Percentiles rank a stretch among this genome's conserved stretches.
phyloP scores from a whole-genome alignment of 305 asterid species.

The Fraxinus paxiana region DNA sequence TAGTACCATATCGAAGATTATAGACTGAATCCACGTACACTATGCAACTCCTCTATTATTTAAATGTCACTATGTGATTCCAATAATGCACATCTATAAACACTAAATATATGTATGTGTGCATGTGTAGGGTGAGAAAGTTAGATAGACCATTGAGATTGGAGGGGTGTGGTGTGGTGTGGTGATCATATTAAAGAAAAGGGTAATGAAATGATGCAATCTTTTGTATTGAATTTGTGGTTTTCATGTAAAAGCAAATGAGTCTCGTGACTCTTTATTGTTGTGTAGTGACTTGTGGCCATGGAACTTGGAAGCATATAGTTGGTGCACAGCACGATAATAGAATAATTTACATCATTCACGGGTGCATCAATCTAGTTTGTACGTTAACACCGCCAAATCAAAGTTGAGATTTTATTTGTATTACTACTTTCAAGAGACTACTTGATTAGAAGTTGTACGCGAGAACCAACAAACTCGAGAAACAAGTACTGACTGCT shows the following conservation, averaged over 20 bases:
- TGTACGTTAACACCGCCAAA: background rate
- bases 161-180: background rate
- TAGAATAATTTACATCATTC: conserved; percentile 28
- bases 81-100: background rate
- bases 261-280: conserved; percentile 61
- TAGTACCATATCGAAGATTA: background rate
- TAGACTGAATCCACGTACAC: background rate
- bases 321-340: conserved; percentile 29
- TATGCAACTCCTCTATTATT: background rate
- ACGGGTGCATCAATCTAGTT: conserved; percentile 33
- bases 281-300: conserved; percentile 54
- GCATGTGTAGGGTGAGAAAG: background rate
- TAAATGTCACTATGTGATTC: background rate
- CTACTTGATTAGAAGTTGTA: background rate
- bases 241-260: conserved; percentile 23
- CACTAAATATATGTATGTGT: background rate
- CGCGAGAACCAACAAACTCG: background rate
- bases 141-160: background rate
- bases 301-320: conserved; percentile 21
- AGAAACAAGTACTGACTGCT: background rate
- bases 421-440: background rate
- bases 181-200: background rate
- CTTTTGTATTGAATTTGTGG: conserved; percentile 1
- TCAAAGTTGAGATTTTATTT: background rate
- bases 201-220: background rate